Base-by-base conservation (phyloP, 2,329 filamentous ascomycete species). In the Tolypocladium pustulatum region DNA sequence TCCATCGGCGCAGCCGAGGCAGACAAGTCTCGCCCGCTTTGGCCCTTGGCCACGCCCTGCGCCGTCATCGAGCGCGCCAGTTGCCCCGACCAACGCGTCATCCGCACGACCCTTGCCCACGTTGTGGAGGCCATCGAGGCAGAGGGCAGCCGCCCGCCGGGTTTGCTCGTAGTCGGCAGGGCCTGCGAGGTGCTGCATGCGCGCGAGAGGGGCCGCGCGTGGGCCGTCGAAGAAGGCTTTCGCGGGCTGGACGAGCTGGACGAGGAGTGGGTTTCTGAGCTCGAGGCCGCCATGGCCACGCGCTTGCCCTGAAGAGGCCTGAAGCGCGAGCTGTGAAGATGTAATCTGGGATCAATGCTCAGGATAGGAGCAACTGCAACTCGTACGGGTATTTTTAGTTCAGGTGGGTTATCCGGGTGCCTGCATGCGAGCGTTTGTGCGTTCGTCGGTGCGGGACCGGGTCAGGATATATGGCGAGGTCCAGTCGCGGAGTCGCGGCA, bases 31-130 rank as follows among this genome's bases (percentile, higher is more conserved):
- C 72, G 77, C 58, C 63, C 61, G 2, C 67, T 85, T 1, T 97
- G 91, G 86, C 93, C 93, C 0, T 73, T 73, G 38, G 73, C 76
- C n/a, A 94, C 91, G 1, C 91, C 93, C 0, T 97, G 93, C 67
- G 92, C 93, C 0, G 92, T 99, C 13, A 82, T 99, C 58, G 94
- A 99, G 74, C 82, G 94, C 40, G 94, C 94, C 7, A 96, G 90
- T 61, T 99, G 94, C 69, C 89, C 91, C 0, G 94, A 99, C 69
- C 94, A 99, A 75, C 81, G 93, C 55, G 90, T 99, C 20, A 92
- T 99, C 34, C 81, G 94, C 58, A 94, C 91, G 1, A 96, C 91
- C 1, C 75, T 99, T 30, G 81, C 86, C 65, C 81, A 88, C 66
- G 90, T 97, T 1, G 88, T 82, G 30, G 81, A 85, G 57, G 94